Base-by-base conservation (phyloP, 2,329 filamentous ascomycete genomes). In the Trichoderma sp. region DNA sequence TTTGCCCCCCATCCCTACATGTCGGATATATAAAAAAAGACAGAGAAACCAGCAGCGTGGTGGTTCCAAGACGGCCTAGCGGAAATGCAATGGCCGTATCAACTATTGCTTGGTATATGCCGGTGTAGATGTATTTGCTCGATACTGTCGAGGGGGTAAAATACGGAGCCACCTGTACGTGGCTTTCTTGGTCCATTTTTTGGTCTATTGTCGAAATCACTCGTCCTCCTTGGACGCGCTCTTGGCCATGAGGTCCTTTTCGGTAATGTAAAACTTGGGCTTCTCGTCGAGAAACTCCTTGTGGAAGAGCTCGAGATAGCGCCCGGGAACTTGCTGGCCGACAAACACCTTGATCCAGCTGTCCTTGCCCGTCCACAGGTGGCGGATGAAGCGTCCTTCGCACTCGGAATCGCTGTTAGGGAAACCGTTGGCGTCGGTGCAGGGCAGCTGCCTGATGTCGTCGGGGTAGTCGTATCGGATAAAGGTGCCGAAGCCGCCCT, bases 351-450 rank as follows among this genome's bases (percentile, higher is more conserved):
- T 79, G 68, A 80, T 77, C 67, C 75, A 72, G 51, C 73, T 69
- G 55, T 73, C 67, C 71, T 81, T 81, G 67, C 76, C 74, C 0
- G 75, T 78, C 79, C 79, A 81, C 66, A 80, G 69, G 68, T 81
- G 79, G 67, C 78, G 76, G 66, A 81, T 76, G 63, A 81, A 78
- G 47, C 72, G 73, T 43, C 79, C 79, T 10, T 75, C 68, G 64
- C 79, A 81, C 19, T 74, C 76, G 7, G 73, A 72, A 24, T 71
- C 68, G 59, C 74, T 76, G 70, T 79, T 73, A 34, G 77, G 77
- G 68, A 76, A 80, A 24, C 79, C 79, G 70, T 81, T 81, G 68
- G 79, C 79, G 64, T 81, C 79, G 19, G 70, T 73, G 66, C 79
- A 81, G 7, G 75, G 74, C 7, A 81, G 74, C 67, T 75, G 74